Base-by-base conservation (phyloP, 2,329 filamentous ascomycete species). In the Xylariaceae sp. region DNA sequence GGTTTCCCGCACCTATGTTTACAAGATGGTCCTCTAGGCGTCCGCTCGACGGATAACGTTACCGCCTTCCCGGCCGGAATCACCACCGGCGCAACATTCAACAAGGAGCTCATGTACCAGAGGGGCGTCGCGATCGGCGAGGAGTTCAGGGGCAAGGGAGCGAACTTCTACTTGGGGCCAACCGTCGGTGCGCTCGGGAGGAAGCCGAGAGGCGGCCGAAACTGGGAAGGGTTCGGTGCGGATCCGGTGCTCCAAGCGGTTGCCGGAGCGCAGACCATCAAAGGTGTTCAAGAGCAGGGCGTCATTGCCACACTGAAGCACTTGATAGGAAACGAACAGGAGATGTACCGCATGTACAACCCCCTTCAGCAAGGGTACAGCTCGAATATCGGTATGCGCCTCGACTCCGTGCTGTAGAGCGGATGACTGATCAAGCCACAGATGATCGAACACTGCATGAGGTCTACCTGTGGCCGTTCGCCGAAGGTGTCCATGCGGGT, bases 11-110 rank as follows among this genome's bases (percentile, higher is more conserved):
- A 86, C 62, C 78, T 92, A 5, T 90, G 88, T 66, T 76, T 90
- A 2, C 86, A 90, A 61, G 89, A 93, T 69, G 85, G 84, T 0
- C 87, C 89, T 1, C 77, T 89, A 32, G 90, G 90, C 1, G 78
- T 95, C 14, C 83, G 89, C 23, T 83, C 84, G n/a, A 85, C 88
- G 1, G 89, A 92, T 61, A 85, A 90, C 57, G 85, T 87, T 50
- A 92, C 89, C 0, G 89, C 85, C 0, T 95, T 93, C 64, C 90
- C 90, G 0, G 82, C 89, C 7, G 90, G 89, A n/a, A 89, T 93
- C 63, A 91, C 88, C 0, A 83, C 82, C 1, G 89, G 88, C 18
- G 88, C 89, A 2, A 91, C 89, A 0, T 92, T 86, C 69, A 87
- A 89, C 73, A 92, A 91, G 74, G 77, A 82, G 16, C 75, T 91